Base-by-base conservation (phyloP, 768 basidiomycete genomes). In the Kwoniella sp. region DNA sequence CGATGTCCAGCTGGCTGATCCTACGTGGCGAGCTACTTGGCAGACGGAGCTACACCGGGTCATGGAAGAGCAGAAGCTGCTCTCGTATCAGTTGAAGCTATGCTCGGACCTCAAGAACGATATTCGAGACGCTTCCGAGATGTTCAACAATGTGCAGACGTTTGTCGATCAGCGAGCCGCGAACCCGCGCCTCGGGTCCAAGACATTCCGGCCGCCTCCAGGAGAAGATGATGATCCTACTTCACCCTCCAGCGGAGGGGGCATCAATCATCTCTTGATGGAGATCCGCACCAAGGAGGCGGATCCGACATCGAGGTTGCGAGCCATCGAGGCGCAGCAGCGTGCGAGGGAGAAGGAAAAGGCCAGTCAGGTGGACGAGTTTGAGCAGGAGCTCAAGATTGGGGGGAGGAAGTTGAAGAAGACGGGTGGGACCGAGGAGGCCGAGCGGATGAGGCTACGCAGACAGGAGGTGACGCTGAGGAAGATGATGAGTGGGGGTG, bases 21-120 rank as follows among this genome's bases (percentile, higher is more conserved):
- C 93, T 36, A 89, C 88, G 81, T 99, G 93, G 93, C 88, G 92
- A 79, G 90, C 92, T 80, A 96, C 91, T 17, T 99, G 93, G 93
- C 87, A 88, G 67, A 84, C 89, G 69, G 93, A 99, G 76, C 73
- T 99, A 70, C 87, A 89, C 78, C 89, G 89, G 60, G 91, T 99
- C 50, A 87, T 96, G 52, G 91, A 95, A 72, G 93, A 99, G 73
- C 92, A 99, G 71, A 88, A 91, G 62, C 87, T 95, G 78, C 77
- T 96, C 54, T 83, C 82, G 7, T 88, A 95, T 67, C 92, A 96
- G 73, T 88, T 92, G 70, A 89, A 91, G 73, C 82, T 99, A 72
- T 78, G 93, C 52, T 78, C 78, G 42, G 93, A 99, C 67, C 78
- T 99, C 22, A 76, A 87, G 58, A 91, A 91, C 68, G 93, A 99